phyloP scores from a whole-genome alignment of 78 protist species.

The Isochrysis galbana region DNA sequence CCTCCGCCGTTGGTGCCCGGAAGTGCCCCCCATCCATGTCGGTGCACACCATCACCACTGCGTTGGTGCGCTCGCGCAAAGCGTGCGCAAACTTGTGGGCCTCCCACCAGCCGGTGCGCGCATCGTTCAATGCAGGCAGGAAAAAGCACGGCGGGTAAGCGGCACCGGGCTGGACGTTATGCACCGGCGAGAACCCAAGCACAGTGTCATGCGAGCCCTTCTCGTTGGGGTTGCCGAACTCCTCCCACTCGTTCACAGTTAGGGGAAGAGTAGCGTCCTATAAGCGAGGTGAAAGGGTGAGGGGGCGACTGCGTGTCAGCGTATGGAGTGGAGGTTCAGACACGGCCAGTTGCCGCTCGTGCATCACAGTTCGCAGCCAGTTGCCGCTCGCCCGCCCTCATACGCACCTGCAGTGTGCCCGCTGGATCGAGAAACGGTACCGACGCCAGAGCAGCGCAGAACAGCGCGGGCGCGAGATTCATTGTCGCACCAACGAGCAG shows the following conservation, averaged over 20 bases:
- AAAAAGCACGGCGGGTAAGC: neutral
- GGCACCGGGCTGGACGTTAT: neutral
- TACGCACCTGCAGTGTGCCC: slow-evolving; percentile 29
- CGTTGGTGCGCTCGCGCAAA: neutral
- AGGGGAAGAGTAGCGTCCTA: slow-evolving; percentile 21
- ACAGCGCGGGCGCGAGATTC: neutral
- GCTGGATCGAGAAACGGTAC: slow-evolving; percentile 30
- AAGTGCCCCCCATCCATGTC: neutral
- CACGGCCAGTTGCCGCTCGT: too few relatives aligned
- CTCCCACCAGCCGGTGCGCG: slow-evolving; percentile 13
- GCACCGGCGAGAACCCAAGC: neutral
- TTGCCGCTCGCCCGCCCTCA: too few relatives aligned
- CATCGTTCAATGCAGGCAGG: neutral
- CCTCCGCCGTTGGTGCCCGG: neutral
- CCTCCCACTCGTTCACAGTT: slow-evolving; percentile 20
- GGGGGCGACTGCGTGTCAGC: too few relatives aligned
- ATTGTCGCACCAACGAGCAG: slow-evolving; percentile 26
- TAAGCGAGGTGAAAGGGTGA: too few relatives aligned
- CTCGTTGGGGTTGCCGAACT: slow-evolving; percentile 27
- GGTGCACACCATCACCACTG: neutral
- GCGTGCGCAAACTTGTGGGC: slow-evolving; percentile 9
- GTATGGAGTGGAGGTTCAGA: too few relatives aligned
- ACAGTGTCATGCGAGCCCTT: neutral
- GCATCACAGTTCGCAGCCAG: too few relatives aligned
- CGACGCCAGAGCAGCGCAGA: neutral